phyloP scores from a whole-genome alignment of 225 moss, liverwort and hornwort genomes.

The Anthoceros angustus region DNA sequence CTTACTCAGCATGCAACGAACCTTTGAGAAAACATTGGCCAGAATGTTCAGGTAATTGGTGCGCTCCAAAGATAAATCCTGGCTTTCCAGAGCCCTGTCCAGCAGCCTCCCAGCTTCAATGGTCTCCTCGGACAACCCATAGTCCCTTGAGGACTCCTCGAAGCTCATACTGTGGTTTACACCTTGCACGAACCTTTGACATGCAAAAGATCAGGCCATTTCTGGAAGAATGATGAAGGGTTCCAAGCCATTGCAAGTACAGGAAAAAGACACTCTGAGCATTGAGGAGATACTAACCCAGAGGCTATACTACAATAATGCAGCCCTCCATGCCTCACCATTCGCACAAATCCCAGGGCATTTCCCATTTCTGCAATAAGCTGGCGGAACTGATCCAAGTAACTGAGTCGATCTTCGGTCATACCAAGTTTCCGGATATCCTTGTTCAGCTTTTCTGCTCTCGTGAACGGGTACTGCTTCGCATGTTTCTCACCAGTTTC shows the following conservation, averaged over 20 bases:
- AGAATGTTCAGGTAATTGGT: constrained; percentile 86
- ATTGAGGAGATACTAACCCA: constrained; percentile 30
- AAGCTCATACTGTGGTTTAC: constrained; percentile 51
- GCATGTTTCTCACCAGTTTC: constrained; percentile 55
- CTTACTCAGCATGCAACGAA: constrained; percentile 8
- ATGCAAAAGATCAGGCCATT: constrained; percentile 5
- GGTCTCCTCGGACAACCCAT: constrained; percentile 49
- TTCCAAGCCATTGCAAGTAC: background rate
- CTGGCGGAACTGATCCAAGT: constrained; percentile 90
- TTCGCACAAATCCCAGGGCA: constrained; percentile 91
- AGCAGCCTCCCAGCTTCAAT: constrained; percentile 65
- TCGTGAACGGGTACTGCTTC: constrained; percentile 58
- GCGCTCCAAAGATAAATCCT: constrained; percentile 68
- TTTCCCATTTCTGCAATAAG: constrained; percentile 93
- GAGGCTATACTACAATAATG: constrained; percentile 92
- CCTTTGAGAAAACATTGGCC: constrained; percentile 80
- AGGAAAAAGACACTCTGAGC: background rate
- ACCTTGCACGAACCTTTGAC: constrained; percentile 65
- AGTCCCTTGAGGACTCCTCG: constrained; percentile 58
- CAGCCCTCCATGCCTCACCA: constrained; percentile 94
- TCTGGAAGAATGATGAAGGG: background rate
- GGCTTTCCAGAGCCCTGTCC: constrained; percentile 75
- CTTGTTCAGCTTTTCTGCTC: constrained; percentile 81
- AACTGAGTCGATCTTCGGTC: constrained; percentile 76
- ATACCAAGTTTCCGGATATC: constrained; percentile 76